phyloP scores from a whole-genome alignment of 2,329 filamentous ascomycete genomes.

The Xylariaceae sp. region DNA sequence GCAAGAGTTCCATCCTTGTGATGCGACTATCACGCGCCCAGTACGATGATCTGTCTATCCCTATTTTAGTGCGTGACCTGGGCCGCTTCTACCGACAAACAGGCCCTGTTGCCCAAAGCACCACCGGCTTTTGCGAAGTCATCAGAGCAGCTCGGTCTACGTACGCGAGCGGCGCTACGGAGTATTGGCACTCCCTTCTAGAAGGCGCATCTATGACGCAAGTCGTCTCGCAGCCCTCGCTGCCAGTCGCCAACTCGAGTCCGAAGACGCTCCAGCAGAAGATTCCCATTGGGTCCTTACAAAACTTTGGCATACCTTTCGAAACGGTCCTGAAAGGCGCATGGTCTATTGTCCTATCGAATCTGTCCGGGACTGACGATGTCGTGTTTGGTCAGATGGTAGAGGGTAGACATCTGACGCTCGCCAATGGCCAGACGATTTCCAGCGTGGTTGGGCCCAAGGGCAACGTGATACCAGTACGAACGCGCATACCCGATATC shows the following conservation, averaged over 20 bases:
- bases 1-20: conserved; percentile 53
- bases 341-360: conserved; percentile 62
- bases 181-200: conserved; percentile 54
- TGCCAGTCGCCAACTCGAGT: conserved; percentile 45
- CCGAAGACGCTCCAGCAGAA: conserved; percentile 49
- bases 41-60: conserved; percentile 53
- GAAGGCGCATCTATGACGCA: conserved; percentile 55
- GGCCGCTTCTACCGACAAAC: conserved; percentile 51
- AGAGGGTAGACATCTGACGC: conserved; percentile 52
- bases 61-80: conserved; percentile 55
- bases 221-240: conserved; percentile 50
- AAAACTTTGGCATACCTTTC: conserved; percentile 53
- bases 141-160: conserved; percentile 48
- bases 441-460: conserved; percentile 54
- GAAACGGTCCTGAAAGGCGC: conserved; percentile 62
- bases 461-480: conserved; percentile 55
- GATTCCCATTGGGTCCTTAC: conserved; percentile 48
- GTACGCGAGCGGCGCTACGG: conserved; percentile 46
- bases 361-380: conserved; percentile 54
- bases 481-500: conserved; percentile 52
- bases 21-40: conserved; percentile 57
- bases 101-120: conserved; percentile 42
- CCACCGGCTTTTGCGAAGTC: conserved; percentile 57
- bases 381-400: conserved; percentile 63
- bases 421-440: conserved; percentile 61